Conservation (phyloP, 192 early-diverging fungal genomes). For the Fimicolochytrium jonesii region DNA sequence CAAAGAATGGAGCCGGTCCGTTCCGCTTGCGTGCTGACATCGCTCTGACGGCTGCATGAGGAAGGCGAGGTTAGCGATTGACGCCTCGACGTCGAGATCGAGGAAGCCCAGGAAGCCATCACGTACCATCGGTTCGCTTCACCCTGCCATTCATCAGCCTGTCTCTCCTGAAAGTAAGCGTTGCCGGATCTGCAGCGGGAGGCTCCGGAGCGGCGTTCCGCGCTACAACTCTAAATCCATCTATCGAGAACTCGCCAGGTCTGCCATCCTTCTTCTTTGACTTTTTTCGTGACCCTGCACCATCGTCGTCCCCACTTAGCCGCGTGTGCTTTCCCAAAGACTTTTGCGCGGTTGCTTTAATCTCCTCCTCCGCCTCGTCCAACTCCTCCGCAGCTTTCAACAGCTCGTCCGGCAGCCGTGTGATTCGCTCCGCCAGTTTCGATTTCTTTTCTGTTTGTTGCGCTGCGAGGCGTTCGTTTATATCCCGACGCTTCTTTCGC, state of each 20-base stretch:
- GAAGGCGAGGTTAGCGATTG: neutral
- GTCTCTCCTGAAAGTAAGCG: neutral
- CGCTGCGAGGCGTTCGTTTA: neutral
- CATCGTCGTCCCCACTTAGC: neutral
- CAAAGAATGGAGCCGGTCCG: conserved; percentile 2
- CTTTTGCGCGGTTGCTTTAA: no score
- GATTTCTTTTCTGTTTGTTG: neutral
- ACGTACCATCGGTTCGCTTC: neutral
- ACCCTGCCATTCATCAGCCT: neutral
- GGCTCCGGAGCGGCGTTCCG: neutral
- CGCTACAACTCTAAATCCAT: neutral
- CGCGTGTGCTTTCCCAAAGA: conserved; percentile 1
- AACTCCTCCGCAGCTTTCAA: neutral
- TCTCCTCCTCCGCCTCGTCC: neutral
- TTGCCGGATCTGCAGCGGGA: neutral
- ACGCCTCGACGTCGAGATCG: no score
- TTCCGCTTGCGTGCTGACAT: neutral
- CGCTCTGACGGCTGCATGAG: neutral
- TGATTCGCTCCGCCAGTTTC: neutral
- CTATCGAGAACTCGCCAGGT: neutral
- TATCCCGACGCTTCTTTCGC: neutral
- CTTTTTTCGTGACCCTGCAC: neutral
- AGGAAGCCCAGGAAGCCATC: no score
- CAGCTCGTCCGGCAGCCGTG: neutral
- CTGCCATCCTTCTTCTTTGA: neutral